Percentiles rank a stretch among this genome's conserved stretches.
Conservation (phyloP, 2,329 filamentous ascomycete species). For the Diaporthe helianthi region DNA sequence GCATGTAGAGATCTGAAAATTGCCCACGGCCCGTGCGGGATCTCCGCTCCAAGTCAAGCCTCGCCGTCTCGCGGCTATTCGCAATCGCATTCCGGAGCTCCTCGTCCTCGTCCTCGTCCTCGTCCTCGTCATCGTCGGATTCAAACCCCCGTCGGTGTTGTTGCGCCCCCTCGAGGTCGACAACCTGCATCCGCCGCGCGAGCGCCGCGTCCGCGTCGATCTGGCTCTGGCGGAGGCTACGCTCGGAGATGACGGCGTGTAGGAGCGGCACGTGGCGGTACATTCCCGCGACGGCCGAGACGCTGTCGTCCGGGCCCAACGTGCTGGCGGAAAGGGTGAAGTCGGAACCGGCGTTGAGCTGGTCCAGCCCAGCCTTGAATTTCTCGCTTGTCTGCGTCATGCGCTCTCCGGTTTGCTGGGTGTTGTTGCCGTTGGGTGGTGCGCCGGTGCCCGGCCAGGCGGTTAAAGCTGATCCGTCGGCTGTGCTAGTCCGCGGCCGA, state of each 20-base stretch:
- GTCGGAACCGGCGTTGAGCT: not conserved
- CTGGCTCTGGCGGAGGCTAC: not conserved
- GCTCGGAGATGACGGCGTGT: not conserved
- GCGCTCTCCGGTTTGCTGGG: not conserved
- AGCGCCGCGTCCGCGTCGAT: conserved; percentile 5
- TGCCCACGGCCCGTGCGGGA: not conserved
- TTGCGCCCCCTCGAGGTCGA: not conserved
- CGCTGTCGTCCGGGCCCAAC: conserved; percentile 10
- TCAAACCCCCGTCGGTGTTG: not conserved
- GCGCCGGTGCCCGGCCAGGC: conserved; percentile 14
- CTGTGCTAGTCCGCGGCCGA: not conserved
- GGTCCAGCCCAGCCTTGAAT: conserved; percentile 14
- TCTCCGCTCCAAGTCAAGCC: not conserved
- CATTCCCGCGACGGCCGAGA: conserved; percentile 11
- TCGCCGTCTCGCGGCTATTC: not conserved
- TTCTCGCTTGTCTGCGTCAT: not conserved
- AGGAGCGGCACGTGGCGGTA: not conserved
- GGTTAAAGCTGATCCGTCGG: not conserved
- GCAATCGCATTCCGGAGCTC: not conserved
- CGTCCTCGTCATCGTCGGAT: not conserved
- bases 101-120: not conserved
- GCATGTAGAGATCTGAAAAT: not conserved
- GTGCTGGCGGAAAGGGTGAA: not conserved
- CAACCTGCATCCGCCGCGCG: conserved; percentile 5
- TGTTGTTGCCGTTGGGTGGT: not conserved